phyloP scores from a whole-genome alignment of 805 yeast species.

The Yarrowia alimentaria region DNA sequence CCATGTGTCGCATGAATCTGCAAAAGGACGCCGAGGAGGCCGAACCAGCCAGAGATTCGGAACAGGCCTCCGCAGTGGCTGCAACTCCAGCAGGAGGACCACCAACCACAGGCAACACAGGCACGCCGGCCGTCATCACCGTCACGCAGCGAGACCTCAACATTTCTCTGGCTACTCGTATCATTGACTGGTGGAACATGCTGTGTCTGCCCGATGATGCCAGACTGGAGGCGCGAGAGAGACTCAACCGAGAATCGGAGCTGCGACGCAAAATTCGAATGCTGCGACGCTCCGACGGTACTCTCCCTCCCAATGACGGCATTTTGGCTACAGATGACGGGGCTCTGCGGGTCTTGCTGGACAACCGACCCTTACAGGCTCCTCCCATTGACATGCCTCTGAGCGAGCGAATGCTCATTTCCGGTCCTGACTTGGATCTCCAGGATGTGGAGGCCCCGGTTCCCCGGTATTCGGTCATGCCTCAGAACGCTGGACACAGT shows the following conservation, averaged over 20 bases:
- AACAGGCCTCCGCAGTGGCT: too few relatives aligned
- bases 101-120: not conserved
- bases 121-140: not conserved
- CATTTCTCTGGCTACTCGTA: constrained; percentile 8
- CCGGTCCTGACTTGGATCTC: constrained; percentile 7
- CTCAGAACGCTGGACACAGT: not conserved
- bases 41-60: too few relatives aligned
- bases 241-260: constrained; percentile 21
- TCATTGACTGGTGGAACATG: constrained; percentile 28
- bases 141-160: constrained; percentile 16
- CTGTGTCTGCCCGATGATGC: constrained; percentile 20
- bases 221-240: constrained; percentile 8
- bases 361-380: constrained; percentile 19
- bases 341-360: constrained; percentile 17
- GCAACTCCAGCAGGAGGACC: not conserved
- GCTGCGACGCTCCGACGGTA: constrained; percentile 1
- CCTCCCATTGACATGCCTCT: constrained; percentile 20
- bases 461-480: not conserved
- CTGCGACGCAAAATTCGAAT: constrained; percentile 9
- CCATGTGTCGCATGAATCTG: constrained; percentile 23
- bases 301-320: constrained; percentile 12
- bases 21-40: not conserved
- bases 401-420: constrained; percentile 9
- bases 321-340: constrained; percentile 20
- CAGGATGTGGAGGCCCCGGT: constrained; percentile 9